These are phyloP conservation scores for Begonia loranthoides DNA, from an alignment of 306 rosid species.

Conservation along the genomic window DNA sequence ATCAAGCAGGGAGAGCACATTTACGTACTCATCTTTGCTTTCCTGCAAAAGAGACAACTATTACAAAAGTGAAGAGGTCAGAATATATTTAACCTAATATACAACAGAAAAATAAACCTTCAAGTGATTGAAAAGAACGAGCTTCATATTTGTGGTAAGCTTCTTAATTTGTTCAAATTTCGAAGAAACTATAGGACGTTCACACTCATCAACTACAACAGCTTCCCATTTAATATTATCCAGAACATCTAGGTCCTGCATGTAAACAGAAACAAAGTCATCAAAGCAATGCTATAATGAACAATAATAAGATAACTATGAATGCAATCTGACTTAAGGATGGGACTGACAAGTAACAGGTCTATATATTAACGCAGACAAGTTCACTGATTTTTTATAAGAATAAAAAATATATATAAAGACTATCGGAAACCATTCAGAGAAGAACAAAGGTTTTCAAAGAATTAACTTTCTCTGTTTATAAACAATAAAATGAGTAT, in stretches of 20 bases:
- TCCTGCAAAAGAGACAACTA: constrained; percentile 45
- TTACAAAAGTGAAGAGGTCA: constrained; percentile 12
- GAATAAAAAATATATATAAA: no score
- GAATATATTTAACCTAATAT: constrained; percentile 1
- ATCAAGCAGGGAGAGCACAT: constrained; percentile 39
- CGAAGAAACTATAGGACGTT: constrained; percentile 23
- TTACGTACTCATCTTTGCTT: constrained; percentile 24
- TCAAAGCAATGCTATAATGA: not conserved
- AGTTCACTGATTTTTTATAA: no score
- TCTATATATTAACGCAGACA: no score
- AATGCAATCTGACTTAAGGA: not conserved
- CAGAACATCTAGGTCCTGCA: constrained; percentile 49
- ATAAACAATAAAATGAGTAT: no score
- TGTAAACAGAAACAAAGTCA: constrained; percentile 1
- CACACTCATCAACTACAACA: constrained; percentile 44
- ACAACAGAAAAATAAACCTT: constrained; percentile 38
- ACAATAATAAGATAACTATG: constrained; percentile 1
- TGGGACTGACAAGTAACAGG: no score
- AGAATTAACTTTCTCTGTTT: no score
- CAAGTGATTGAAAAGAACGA: constrained; percentile 34
- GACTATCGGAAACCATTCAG: no score
- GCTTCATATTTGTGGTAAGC: constrained; percentile 28
- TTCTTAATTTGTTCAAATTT: constrained; percentile 25
- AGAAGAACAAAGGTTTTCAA: no score
- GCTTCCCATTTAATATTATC: constrained; percentile 39